phyloP scores from a whole-genome alignment of 2,329 filamentous ascomycete species.

The Sporothrix phasma region DNA sequence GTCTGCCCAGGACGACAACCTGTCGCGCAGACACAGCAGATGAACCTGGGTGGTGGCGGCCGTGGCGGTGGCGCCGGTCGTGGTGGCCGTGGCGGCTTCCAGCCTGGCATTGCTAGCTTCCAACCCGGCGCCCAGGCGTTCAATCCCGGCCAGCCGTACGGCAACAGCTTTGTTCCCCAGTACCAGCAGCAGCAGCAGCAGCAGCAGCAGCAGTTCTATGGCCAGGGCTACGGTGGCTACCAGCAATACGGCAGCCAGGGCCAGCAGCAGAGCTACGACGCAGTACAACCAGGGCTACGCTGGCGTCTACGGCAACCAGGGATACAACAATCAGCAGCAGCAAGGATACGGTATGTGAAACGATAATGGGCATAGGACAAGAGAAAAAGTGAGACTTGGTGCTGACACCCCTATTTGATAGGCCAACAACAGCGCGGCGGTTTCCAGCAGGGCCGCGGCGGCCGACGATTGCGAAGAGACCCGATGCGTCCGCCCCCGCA shows the following conservation, averaged over 20 bases:
- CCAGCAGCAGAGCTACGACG: conserved; percentile 24
- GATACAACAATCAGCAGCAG: conserved; percentile 31
- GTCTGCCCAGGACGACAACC: conserved; percentile 64
- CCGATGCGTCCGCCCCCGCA: conserved; percentile 38
- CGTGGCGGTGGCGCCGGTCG: conserved; percentile 16
- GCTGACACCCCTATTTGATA: neutral
- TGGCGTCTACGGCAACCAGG: conserved; percentile 16
- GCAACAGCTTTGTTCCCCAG: conserved; percentile 33
- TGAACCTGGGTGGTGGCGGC: conserved; percentile 56
- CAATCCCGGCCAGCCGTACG: conserved; percentile 48
- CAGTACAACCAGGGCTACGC: conserved; percentile 35
- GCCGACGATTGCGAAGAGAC: conserved; percentile 55
- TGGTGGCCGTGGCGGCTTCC: conserved; percentile 38
- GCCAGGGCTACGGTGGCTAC: conserved; percentile 16
- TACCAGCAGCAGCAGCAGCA: conserved; percentile 20
- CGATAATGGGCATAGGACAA: neutral
- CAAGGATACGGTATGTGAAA: conserved; percentile 22
- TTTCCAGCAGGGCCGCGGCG: conserved; percentile 30
- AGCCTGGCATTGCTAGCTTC: conserved; percentile 59
- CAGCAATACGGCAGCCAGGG: conserved; percentile 34
- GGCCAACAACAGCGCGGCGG: conserved; percentile 20
- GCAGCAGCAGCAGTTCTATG: conserved; percentile 18
- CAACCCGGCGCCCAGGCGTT: conserved; percentile 62
- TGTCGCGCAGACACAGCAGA: conserved; percentile 68
- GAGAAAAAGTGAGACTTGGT: neutral